Conservation (phyloP, 2,329 filamentous ascomycete species). For the Diaporthe vexans region DNA sequence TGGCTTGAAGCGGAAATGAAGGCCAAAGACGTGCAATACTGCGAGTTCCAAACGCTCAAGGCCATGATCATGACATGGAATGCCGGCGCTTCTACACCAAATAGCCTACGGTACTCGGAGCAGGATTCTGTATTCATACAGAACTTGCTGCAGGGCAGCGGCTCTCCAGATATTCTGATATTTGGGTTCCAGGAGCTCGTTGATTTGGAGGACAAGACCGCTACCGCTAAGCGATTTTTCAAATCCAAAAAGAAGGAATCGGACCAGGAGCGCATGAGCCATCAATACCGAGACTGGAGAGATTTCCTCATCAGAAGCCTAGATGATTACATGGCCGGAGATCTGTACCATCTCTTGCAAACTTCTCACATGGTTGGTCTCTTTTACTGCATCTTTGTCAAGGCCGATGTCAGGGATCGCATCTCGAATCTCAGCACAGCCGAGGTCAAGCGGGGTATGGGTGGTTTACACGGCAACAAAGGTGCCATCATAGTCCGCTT, state of each 20-base stretch:
- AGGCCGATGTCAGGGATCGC: slow-evolving; percentile 80
- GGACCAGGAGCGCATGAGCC: slow-evolving; percentile 92
- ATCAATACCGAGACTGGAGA: slow-evolving; percentile 96
- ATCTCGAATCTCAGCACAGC: slow-evolving; percentile 83
- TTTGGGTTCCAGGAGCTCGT: slow-evolving; percentile 99
- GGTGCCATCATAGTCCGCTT: slow-evolving; percentile 94
- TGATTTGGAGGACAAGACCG: slow-evolving; percentile 96
- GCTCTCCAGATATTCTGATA: slow-evolving; percentile 88
- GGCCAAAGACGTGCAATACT: slow-evolving; percentile 83
- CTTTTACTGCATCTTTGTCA: slow-evolving; percentile 96
- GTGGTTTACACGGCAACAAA: slow-evolving; percentile 95
- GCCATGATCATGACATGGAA: slow-evolving; percentile 95
- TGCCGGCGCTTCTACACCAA: slow-evolving; percentile 94
- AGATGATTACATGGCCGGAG: slow-evolving; percentile 84
- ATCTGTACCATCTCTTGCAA: slow-evolving; percentile 88
- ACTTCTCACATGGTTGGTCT: slow-evolving; percentile 92
- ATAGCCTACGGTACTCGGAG: slow-evolving; percentile 78
- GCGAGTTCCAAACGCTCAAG: slow-evolving; percentile 85
- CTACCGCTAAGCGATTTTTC: slow-evolving; percentile 95
- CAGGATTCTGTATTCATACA: slow-evolving; percentile 84
- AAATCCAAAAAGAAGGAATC: slow-evolving; percentile 90
- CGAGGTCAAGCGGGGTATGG: slow-evolving; percentile 96
- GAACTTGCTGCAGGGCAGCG: slow-evolving; percentile 81
- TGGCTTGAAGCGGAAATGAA: slow-evolving; percentile 96
- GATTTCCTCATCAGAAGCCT: slow-evolving; percentile 87